These are phyloP conservation scores for Sambucus nigra DNA, from an alignment of 129 eudicot species.

Conservation along the genomic window DNA sequence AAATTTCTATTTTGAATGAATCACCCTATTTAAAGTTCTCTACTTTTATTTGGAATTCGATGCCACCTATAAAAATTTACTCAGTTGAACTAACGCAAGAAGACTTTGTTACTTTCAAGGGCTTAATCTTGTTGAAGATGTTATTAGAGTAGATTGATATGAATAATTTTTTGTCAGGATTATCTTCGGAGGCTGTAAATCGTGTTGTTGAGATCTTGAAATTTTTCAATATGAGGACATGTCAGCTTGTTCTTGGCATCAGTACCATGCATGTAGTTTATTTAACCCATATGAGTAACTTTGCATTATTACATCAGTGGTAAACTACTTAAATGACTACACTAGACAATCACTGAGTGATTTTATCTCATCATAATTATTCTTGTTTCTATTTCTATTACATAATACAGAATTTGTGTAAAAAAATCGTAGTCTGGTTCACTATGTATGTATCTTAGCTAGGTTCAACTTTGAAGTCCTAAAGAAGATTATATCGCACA, in stretches of 20 bases:
- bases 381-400: too few species aligned
- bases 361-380: too few species aligned
- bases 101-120: slow-evolving; percentile 40
- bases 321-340: too few species aligned
- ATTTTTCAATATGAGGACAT: slow-evolving; percentile 76
- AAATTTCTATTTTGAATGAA: not conserved
- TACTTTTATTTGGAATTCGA: not conserved
- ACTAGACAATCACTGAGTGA: too few species aligned
- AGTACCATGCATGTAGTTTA: slow-evolving; percentile 88
- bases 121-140: slow-evolving; percentile 94
- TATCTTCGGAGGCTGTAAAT: slow-evolving; percentile 79
- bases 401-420: too few species aligned
- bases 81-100: slow-evolving; percentile 1
- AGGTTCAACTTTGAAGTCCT: too few species aligned
- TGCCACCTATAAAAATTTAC: not conserved
- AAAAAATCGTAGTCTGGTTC: not conserved
- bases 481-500: too few species aligned
- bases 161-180: slow-evolving; percentile 61
- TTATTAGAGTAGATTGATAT: slow-evolving; percentile 90
- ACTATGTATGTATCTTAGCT: too few species aligned
- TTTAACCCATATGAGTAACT: not conserved
- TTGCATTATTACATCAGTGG: too few species aligned
- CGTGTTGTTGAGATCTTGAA: slow-evolving; percentile 96
- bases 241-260: slow-evolving; percentile 97
- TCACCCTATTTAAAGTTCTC: too few species aligned